These are phyloP conservation scores for Lecanoromycetidae sp. DNA, from an alignment of 2,329 filamentous ascomycete genomes.

Conservation along the genomic window DNA sequence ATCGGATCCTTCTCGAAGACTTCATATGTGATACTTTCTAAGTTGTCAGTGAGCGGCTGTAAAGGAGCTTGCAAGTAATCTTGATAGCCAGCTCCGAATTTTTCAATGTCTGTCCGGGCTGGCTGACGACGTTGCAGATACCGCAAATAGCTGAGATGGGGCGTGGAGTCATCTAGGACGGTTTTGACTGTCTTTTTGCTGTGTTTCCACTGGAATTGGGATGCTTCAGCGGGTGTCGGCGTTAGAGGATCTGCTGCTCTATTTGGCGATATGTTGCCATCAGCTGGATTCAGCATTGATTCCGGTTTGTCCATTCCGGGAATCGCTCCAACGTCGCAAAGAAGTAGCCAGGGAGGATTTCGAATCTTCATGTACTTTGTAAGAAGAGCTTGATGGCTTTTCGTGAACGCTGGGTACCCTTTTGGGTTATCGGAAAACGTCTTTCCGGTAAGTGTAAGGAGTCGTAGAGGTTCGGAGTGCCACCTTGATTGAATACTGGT, in stretches of 20 bases:
- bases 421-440: slow-evolving; percentile 47
- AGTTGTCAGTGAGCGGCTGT: slow-evolving; percentile 87
- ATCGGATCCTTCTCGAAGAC: slow-evolving; percentile 97
- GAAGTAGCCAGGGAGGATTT: slow-evolving; percentile 47
- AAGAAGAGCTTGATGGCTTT: slow-evolving; percentile 45
- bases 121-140: slow-evolving; percentile 76
- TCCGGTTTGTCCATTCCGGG: slow-evolving; percentile 35
- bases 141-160: slow-evolving; percentile 68
- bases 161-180: slow-evolving; percentile 39
- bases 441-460: slow-evolving; percentile 41
- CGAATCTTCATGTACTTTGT: slow-evolving; percentile 45
- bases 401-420: slow-evolving; percentile 47
- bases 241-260: slow-evolving; percentile 23
- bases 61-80: slow-evolving; percentile 93
- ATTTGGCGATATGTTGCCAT: slow-evolving; percentile 24
- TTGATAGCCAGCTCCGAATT: slow-evolving; percentile 63
- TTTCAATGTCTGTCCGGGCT: slow-evolving; percentile 48
- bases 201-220: slow-evolving; percentile 28
- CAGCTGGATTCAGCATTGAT: slow-evolving; percentile 27
- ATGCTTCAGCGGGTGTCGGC: slow-evolving; percentile 60
- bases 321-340: slow-evolving; percentile 46
- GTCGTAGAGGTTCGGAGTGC: slow-evolving; percentile 50
- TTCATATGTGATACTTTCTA: slow-evolving; percentile 95
- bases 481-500: slow-evolving; percentile 46
- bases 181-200: slow-evolving; percentile 33